Percentiles rank a stretch among this genome's conserved stretches.
phyloP scores from a whole-genome alignment of 148 eudicot genomes.

The Bassia scoparia region DNA sequence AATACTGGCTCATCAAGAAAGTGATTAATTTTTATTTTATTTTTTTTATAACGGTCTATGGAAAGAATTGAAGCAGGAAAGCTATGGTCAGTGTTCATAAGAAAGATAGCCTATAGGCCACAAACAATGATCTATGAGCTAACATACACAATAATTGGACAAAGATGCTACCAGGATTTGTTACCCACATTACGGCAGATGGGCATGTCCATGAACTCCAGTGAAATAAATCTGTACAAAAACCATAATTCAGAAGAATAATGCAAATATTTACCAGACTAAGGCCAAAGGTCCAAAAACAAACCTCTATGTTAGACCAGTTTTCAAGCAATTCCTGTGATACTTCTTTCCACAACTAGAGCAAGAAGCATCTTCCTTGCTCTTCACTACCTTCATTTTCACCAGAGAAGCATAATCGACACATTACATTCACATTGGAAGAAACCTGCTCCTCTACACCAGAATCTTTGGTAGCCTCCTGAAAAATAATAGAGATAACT shows the following conservation, averaged over 20 bases:
- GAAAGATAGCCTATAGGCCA: background rate
- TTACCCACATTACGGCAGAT: slow-evolving; percentile 91
- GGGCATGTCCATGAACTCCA: slow-evolving; percentile 99
- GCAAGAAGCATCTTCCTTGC: slow-evolving; percentile 88
- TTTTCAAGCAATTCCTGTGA: slow-evolving; percentile 82
- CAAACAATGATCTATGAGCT: background rate
- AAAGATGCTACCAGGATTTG: slow-evolving; percentile 7
- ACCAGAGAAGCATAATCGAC: slow-evolving; percentile 86
- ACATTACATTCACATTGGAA: slow-evolving; percentile 66
- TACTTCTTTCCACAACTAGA: slow-evolving; percentile 83
- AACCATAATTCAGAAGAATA: slow-evolving; percentile 6
- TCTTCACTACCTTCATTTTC: slow-evolving; percentile 86
- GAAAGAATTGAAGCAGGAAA: no score
- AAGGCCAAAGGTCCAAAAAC: background rate
- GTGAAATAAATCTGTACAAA: slow-evolving; percentile 76
- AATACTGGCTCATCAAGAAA: no score
- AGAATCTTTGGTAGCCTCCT: slow-evolving; percentile 56
- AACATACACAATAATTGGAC: background rate
- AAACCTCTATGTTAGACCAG: slow-evolving; percentile 92
- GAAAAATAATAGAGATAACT: slow-evolving; percentile 3
- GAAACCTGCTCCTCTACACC: slow-evolving; percentile 61
- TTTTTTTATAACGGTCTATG: no score
- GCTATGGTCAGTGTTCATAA: no score
- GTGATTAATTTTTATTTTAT: no score
- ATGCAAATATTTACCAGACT: slow-evolving; percentile 1